Evolutionary conservation across 805 yeast species (phyloP).

Genomic region (Lipomyces lipofer): DNA sequence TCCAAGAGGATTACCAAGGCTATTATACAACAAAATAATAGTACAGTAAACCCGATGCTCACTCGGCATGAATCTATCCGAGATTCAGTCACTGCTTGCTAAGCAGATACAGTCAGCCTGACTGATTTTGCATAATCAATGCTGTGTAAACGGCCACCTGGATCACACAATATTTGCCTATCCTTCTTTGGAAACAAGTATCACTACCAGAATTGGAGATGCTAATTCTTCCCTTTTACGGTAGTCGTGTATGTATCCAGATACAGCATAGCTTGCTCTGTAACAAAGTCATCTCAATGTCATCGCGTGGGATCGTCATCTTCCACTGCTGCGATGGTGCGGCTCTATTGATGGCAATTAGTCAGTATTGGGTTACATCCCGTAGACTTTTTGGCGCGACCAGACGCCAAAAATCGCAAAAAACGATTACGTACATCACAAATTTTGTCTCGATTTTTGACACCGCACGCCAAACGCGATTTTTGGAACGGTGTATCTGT

Average conservation of each 20-base stretch:
- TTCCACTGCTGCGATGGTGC: not conserved
- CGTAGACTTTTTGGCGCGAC: no score
- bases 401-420: no score
- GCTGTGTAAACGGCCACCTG: not conserved
- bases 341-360: not conserved
- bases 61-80: not conserved
- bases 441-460: no score
- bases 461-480: no score
- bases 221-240: not conserved
- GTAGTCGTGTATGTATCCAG: not conserved
- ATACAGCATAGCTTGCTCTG: not conserved
- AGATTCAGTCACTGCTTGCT: not conserved
- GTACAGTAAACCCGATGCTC: not conserved
- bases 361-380: no score
- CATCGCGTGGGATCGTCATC: not conserved
- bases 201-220: not conserved
- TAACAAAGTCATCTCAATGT: not conserved
- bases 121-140: not conserved
- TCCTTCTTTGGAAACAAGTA: not conserved
- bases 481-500: no score
- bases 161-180: not conserved
- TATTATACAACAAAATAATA: no score
- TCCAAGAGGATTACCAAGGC: not conserved
- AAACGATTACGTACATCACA: no score
- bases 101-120: not conserved